Evolutionary conservation across 805 yeast genomes (phyloP).

Genomic region (Yarrowia porcina): DNA sequence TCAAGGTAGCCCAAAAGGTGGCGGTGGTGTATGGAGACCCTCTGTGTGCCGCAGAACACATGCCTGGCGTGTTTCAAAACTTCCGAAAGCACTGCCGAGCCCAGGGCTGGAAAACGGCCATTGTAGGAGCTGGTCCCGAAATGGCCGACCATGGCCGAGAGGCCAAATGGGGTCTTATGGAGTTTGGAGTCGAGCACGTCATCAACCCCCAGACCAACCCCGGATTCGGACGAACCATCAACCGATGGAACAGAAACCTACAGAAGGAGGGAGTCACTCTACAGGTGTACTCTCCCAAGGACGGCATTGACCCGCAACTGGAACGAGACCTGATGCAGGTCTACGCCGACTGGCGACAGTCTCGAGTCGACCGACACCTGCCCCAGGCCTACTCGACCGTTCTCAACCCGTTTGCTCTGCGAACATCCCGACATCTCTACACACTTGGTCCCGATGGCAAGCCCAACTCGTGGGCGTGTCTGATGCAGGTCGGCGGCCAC

Average conservation of each 20-base stretch:
- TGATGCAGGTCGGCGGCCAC: slow-evolving; percentile 18
- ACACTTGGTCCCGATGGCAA: slow-evolving; percentile 18
- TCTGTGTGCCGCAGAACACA: slow-evolving; percentile 13
- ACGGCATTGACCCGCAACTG: slow-evolving; percentile 14
- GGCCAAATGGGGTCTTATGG: slow-evolving; percentile 17
- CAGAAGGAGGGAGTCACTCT: slow-evolving; percentile 9
- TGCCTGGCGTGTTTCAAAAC: neutral
- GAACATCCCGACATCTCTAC: slow-evolving; percentile 17
- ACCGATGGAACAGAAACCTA: slow-evolving; percentile 20
- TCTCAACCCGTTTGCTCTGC: slow-evolving; percentile 20
- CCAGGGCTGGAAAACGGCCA: slow-evolving; percentile 6
- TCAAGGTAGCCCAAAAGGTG: slow-evolving; percentile 12
- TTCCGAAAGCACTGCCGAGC: slow-evolving; percentile 7
- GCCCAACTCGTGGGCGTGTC: slow-evolving; percentile 25
- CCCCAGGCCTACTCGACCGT: slow-evolving; percentile 24
- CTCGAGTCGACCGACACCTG: slow-evolving; percentile 13
- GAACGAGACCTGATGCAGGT: slow-evolving; percentile 19
- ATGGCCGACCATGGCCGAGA: neutral
- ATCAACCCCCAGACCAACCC: slow-evolving; percentile 23
- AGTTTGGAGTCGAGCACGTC: slow-evolving; percentile 23
- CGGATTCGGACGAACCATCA: slow-evolving; percentile 16
- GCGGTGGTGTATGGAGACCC: slow-evolving; percentile 22
- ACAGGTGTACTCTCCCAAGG: slow-evolving; percentile 6
- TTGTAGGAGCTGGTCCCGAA: slow-evolving; percentile 20
- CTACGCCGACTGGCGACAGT: slow-evolving; percentile 21